phyloP scores from a whole-genome alignment of 495 filamentous ascomycete species.

The Penicillium manginii region DNA sequence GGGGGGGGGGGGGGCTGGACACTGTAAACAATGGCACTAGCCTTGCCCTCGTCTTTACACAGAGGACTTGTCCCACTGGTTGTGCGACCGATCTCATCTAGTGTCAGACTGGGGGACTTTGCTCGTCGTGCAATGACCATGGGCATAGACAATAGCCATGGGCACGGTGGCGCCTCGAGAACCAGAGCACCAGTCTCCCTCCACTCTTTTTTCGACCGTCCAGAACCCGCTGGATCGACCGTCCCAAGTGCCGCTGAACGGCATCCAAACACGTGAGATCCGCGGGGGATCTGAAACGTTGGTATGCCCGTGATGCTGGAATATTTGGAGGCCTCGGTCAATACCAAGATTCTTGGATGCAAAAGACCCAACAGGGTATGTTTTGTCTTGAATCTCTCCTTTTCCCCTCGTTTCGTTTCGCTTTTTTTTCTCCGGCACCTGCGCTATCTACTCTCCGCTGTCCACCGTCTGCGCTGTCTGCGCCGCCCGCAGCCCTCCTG shows the following conservation, averaged over 20 bases:
- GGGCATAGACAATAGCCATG: not conserved
- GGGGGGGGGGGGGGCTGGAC: too few species aligned
- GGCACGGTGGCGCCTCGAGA: slow-evolving; percentile 8
- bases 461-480: not conserved
- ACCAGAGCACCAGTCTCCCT: not conserved
- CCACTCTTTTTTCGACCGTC: slow-evolving; percentile 8
- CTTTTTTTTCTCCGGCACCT: too few species aligned
- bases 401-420: not conserved
- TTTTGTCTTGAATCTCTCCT: not conserved
- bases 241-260: slow-evolving; percentile 29
- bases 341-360: slow-evolving; percentile 1
- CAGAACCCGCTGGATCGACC: slow-evolving; percentile 21
- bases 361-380: not conserved
- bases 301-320: slow-evolving; percentile 13
- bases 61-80: not conserved
- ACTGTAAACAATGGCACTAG: not conserved
- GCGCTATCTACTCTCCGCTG: too few species aligned
- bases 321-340: not conserved
- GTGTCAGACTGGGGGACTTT: not conserved
- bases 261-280: slow-evolving; percentile 33
- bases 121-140: not conserved
- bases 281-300: slow-evolving; percentile 33
- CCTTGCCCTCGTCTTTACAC: slow-evolving; percentile 1
- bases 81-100: slow-evolving; percentile 1
- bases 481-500: slow-evolving; percentile 2